Evolutionary conservation across 2,329 filamentous ascomycete genomes (phyloP).

Genomic region (Aspergillus latus): DNA sequence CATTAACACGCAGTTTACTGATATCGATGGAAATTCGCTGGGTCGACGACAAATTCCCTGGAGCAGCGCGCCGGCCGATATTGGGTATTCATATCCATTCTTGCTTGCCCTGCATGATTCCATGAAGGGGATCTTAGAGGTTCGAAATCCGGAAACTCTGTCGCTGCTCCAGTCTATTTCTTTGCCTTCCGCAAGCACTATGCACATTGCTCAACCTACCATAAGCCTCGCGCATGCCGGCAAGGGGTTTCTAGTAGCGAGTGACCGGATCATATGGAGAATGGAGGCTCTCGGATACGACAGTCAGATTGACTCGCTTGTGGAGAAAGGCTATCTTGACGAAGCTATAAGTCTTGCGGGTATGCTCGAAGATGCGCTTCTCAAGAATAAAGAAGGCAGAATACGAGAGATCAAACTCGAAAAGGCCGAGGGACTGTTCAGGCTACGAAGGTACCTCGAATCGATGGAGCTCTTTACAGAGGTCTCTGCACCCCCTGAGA

Average conservation of each 20-base stretch:
- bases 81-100: conserved; percentile 97
- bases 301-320: conserved; percentile 78
- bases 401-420: conserved; percentile 85
- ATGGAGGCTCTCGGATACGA: conserved; percentile 94
- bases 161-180: conserved; percentile 84
- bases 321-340: conserved; percentile 72
- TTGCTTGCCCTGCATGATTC: conserved; percentile 82
- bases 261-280: conserved; percentile 89
- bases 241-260: conserved; percentile 91
- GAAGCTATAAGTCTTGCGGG: conserved; percentile 86
- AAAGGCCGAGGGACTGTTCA: conserved; percentile 84
- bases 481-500: conserved; percentile 83
- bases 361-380: conserved; percentile 88
- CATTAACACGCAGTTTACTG: conserved; percentile 90
- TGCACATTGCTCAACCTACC: conserved; percentile 90
- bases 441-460: conserved; percentile 75
- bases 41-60: conserved; percentile 90
- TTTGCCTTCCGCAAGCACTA: conserved; percentile 75
- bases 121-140: conserved; percentile 80
- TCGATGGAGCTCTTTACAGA: conserved; percentile 89
- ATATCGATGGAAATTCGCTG: conserved; percentile 75
- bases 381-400: conserved; percentile 77
- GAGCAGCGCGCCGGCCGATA: conserved; percentile 80
- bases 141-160: conserved; percentile 88
- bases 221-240: conserved; percentile 93